phyloP scores from a whole-genome alignment of 257 asterid genomes.

The Cruciata laevipes region DNA sequence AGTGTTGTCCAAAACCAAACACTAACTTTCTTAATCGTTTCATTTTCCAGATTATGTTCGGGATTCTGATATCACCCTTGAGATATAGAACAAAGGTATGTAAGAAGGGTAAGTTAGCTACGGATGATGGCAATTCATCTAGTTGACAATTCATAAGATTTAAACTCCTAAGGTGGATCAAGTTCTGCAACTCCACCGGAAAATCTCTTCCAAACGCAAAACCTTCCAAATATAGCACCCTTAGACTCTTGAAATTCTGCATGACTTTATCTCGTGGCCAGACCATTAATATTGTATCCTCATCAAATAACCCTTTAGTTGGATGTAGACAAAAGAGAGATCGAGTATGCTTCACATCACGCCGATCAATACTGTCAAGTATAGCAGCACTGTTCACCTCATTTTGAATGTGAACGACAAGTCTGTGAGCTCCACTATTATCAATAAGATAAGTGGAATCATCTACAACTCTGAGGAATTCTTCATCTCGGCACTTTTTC shows the following conservation, averaged over 20 bases:
- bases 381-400: neutral
- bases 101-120: slow-evolving; percentile 1
- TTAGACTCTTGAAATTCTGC: neutral
- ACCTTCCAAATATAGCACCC: neutral
- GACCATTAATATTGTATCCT: neutral
- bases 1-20: neutral
- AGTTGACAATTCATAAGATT: neutral
- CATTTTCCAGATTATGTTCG: slow-evolving; percentile 6
- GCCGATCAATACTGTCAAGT: neutral
- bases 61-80: neutral
- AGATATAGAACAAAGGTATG: neutral
- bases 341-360: neutral
- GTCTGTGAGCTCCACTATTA: neutral
- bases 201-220: neutral
- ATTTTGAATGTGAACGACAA: neutral
- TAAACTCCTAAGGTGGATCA: slow-evolving; percentile 4
- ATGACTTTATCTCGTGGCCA: neutral
- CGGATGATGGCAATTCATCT: slow-evolving; percentile 3
- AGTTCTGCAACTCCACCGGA: neutral
- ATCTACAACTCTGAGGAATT: neutral
- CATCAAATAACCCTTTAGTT: neutral
- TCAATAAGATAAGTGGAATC: neutral
- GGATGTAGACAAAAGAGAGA: neutral
- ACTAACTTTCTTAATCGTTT: neutral
- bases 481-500: slow-evolving; percentile 7